These are phyloP conservation scores for Logfia minima DNA, from an alignment of 129 eudicot genomes.

Conservation along the genomic window DNA sequence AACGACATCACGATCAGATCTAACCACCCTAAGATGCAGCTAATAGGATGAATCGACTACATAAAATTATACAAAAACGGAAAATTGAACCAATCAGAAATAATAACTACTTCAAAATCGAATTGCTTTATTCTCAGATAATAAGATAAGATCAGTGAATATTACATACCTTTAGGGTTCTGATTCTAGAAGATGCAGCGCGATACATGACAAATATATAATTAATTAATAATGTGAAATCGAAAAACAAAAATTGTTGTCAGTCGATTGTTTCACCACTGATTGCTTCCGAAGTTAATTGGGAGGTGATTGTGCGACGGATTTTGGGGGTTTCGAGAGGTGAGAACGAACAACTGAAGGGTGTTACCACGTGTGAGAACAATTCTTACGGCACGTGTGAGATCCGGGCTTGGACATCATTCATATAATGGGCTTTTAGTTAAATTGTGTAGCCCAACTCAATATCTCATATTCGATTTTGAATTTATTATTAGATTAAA, in stretches of 20 bases:
- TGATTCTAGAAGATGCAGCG: slow-evolving; percentile 59
- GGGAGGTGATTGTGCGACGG: slow-evolving; percentile 15
- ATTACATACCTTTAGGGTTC: slow-evolving; percentile 67
- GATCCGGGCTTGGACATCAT: slow-evolving; percentile 26
- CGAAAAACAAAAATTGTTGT: not conserved
- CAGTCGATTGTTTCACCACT: slow-evolving; percentile 11
- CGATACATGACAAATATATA: slow-evolving; percentile 59
- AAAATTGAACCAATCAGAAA: not conserved
- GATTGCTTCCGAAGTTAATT: slow-evolving; percentile 15
- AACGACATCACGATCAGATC: slow-evolving; percentile 28
- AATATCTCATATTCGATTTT: not conserved
- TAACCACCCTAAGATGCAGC: slow-evolving; percentile 8
- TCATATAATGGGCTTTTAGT: not conserved
- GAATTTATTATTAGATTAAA: too few species aligned
- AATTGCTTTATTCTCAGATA: not conserved
- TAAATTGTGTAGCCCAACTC: not conserved
- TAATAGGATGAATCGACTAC: slow-evolving; percentile 1
- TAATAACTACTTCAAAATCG: not conserved
- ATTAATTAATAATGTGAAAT: not conserved
- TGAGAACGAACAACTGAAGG: slow-evolving; percentile 9
- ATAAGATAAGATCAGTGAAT: not conserved
- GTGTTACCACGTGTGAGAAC: slow-evolving; percentile 31
- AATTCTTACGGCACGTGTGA: slow-evolving; percentile 25
- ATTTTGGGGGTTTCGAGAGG: slow-evolving; percentile 23
- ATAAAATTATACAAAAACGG: not conserved